Conservation (phyloP, 2,329 filamentous ascomycete species). For the Penicillium paneum region DNA sequence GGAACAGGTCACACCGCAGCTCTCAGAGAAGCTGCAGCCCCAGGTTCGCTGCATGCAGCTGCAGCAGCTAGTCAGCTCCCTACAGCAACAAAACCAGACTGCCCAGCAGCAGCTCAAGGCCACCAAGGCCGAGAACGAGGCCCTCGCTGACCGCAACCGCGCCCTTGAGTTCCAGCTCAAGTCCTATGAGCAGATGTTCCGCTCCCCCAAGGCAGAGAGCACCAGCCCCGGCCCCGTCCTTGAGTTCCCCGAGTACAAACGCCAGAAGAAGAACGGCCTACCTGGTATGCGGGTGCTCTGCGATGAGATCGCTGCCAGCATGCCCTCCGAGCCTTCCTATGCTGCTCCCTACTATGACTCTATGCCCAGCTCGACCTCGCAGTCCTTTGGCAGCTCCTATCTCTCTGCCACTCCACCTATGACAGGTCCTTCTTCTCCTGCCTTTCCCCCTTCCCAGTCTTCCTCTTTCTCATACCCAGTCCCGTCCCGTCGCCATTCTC, state of each 20-base stretch:
- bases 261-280: constrained; percentile 30
- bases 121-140: constrained; percentile 36
- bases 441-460: constrained; percentile 26
- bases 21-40: constrained; percentile 39
- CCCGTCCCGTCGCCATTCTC: constrained; percentile 29
- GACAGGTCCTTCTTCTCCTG: constrained; percentile 37
- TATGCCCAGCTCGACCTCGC: constrained; percentile 25
- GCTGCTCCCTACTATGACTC: constrained; percentile 19
- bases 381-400: constrained; percentile 30
- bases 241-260: constrained; percentile 28
- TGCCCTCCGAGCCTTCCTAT: constrained; percentile 22
- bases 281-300: constrained; percentile 38
- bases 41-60: constrained; percentile 41
- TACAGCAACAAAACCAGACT: constrained; percentile 39
- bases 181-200: constrained; percentile 40
- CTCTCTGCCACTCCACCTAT: constrained; percentile 34
- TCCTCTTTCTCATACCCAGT: constrained; percentile 27
- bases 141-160: constrained; percentile 35
- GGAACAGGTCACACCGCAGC: constrained; percentile 35
- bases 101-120: constrained; percentile 35
- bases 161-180: constrained; percentile 39
- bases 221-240: constrained; percentile 27
- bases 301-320: constrained; percentile 30
- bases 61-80: constrained; percentile 33
- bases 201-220: constrained; percentile 34